phyloP scores from a whole-genome alignment of 2,329 filamentous ascomycete species.

The Lasiodiplodia theobromae region DNA sequence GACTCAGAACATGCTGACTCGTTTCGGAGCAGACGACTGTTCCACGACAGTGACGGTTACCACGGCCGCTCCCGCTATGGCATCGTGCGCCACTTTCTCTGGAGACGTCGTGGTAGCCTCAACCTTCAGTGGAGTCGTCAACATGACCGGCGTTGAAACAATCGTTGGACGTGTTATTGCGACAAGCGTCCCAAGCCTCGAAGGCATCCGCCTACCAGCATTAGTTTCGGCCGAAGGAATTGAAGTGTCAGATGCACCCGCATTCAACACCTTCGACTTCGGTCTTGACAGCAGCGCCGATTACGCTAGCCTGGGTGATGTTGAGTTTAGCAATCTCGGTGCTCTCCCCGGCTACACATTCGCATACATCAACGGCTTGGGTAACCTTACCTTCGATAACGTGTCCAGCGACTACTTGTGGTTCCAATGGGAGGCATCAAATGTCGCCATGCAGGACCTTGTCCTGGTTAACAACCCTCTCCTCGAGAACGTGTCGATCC shows the following conservation, averaged over 20 bases:
- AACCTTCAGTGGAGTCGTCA: not conserved
- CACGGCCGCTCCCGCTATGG: not conserved
- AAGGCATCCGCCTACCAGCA: not conserved
- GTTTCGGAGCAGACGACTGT: not conserved
- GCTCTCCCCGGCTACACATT: not conserved
- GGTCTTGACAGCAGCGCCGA: not conserved
- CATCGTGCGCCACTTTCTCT: not conserved
- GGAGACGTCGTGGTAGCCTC: constrained; percentile 1
- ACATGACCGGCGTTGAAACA: not conserved
- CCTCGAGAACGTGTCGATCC: not conserved
- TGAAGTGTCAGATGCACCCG: not conserved
- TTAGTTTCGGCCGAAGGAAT: not conserved
- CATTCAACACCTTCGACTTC: not conserved
- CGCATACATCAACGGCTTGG: not conserved
- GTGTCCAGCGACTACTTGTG: constrained; percentile 1
- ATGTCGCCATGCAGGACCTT: not conserved
- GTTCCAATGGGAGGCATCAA: not conserved
- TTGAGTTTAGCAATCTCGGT: not conserved
- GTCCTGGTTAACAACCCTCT: not conserved
- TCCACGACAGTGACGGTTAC: not conserved
- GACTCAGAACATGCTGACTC: not conserved
- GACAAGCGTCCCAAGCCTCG: not conserved
- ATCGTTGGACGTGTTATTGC: not conserved
- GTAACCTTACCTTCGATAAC: not conserved
- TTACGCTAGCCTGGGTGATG: not conserved